phyloP scores from a whole-genome alignment of 2,329 filamentous ascomycete species.

The Trichophaea hybrida region DNA sequence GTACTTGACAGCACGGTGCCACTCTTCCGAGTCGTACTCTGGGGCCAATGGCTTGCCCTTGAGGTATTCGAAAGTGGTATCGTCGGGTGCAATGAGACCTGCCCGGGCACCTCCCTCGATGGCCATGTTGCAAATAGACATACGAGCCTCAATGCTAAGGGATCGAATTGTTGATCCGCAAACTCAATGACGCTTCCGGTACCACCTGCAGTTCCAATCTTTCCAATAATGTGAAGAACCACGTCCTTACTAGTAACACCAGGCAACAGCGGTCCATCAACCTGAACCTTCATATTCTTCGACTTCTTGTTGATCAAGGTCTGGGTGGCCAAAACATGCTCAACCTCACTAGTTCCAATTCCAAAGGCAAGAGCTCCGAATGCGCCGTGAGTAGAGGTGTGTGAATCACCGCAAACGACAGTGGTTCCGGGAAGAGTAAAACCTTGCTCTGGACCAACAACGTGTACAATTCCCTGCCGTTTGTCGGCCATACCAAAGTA shows the following conservation, averaged over 20 bases:
- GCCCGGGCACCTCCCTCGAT: conserved; percentile 92
- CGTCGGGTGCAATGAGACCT: conserved; percentile 92
- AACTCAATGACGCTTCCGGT: conserved; percentile 94
- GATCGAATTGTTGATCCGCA: conserved; percentile 82
- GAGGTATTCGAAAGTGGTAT: conserved; percentile 88
- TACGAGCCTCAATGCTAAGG: conserved; percentile 90
- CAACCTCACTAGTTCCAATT: conserved; percentile 95
- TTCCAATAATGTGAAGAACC: conserved; percentile 79
- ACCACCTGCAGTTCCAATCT: conserved; percentile 88
- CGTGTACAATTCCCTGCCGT: conserved; percentile 94
- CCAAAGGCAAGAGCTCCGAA: conserved; percentile 91
- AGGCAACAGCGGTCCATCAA: conserved; percentile 75
- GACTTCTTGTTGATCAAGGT: conserved; percentile 86
- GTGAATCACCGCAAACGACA: conserved; percentile 92
- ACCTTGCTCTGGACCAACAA: conserved; percentile 95
- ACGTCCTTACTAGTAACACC: conserved; percentile 96
- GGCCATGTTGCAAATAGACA: conserved; percentile 99
- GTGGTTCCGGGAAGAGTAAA: conserved; percentile 96
- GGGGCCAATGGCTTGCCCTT: conserved; percentile 82
- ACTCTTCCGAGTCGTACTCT: conserved; percentile 67
- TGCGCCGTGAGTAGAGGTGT: conserved; percentile 94
- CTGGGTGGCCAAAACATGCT: conserved; percentile 94
- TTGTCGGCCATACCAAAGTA: conserved; percentile 96
- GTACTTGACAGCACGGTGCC: conserved; percentile 76
- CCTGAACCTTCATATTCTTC: conserved; percentile 97